A percentile compares a stretch with the other conserved stretches of the same genome.
Evolutionary conservation across 2,329 filamentous ascomycete genomes (phyloP).

Genomic region (Botrytis sinoallii): DNA sequence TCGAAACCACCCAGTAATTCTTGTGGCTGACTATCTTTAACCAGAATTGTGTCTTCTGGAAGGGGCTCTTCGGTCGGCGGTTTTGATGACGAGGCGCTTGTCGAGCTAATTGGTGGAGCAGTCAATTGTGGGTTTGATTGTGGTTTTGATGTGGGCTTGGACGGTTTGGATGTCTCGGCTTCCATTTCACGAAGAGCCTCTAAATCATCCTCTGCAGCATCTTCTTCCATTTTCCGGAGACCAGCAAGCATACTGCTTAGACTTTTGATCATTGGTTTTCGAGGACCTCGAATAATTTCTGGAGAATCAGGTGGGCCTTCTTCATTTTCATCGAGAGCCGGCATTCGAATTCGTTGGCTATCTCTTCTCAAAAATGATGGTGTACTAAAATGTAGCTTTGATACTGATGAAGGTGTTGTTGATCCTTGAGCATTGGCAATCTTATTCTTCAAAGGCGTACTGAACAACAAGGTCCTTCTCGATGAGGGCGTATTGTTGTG

Average conservation of each 20-base stretch:
- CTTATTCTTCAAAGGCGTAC: constrained; percentile 58
- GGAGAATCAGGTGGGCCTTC: constrained; percentile 49
- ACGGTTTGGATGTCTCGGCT: constrained; percentile 39
- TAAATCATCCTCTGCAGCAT: constrained; percentile 68
- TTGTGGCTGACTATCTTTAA: constrained; percentile 43
- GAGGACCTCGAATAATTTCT: constrained; percentile 48
- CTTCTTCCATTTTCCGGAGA: constrained; percentile 67
- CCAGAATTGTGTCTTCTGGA: constrained; percentile 41
- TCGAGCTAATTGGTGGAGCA: constrained; percentile 24
- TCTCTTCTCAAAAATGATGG: constrained; percentile 65
- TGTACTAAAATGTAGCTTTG: constrained; percentile 61
- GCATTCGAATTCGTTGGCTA: constrained; percentile 43
- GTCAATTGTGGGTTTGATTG: constrained; percentile 26
- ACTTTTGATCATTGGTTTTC: constrained; percentile 63
- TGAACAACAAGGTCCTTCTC: constrained; percentile 61
- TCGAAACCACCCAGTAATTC: constrained; percentile 59
- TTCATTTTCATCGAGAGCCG: constrained; percentile 55
- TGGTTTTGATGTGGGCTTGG: constrained; percentile 14
- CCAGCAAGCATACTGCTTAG: constrained; percentile 72
- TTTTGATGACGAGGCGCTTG: neutral
- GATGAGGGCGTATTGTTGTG: constrained; percentile 45
- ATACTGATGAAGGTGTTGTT: constrained; percentile 50
- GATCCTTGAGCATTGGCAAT: constrained; percentile 40
- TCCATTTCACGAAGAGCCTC: constrained; percentile 73
- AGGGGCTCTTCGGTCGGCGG: constrained; percentile 14